phyloP scores from a whole-genome alignment of 2,329 filamentous ascomycete genomes.

The Dactylellina haptotyla region DNA sequence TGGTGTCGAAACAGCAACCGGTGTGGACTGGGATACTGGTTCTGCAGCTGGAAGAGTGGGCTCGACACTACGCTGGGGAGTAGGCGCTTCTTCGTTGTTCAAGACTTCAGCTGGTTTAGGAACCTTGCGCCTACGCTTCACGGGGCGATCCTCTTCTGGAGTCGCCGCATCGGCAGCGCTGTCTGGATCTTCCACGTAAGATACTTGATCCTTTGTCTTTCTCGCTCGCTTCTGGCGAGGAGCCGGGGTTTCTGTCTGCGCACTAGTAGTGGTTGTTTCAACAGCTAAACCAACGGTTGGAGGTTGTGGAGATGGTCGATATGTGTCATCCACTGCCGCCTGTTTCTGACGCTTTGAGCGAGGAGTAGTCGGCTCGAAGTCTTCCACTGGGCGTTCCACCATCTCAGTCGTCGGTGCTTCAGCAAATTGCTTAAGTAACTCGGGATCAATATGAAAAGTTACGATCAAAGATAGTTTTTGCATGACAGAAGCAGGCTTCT shows the following conservation, averaged over 20 bases:
- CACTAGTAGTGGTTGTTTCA: background rate
- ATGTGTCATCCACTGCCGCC: conserved; percentile 8
- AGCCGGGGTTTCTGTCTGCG: background rate
- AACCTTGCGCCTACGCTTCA: conserved; percentile 34
- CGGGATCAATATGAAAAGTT: conserved; percentile 14
- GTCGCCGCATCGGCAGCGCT: background rate
- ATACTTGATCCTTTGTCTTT: conserved; percentile 10
- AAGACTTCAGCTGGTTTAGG: conserved; percentile 12
- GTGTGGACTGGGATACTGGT: background rate
- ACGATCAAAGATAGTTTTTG: conserved; percentile 35
- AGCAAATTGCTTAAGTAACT: conserved; percentile 9
- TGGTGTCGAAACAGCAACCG: background rate
- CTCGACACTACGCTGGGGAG: conserved; percentile 1
- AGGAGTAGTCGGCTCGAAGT: conserved; percentile 9
- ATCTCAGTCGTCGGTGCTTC: background rate
- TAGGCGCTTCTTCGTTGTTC: conserved; percentile 10
- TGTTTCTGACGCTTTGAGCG: conserved; percentile 33
- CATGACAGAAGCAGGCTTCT: conserved; percentile 20
- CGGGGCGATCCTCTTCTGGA: conserved; percentile 38
- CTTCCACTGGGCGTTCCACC: conserved; percentile 14
- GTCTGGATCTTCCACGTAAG: conserved; percentile 12
- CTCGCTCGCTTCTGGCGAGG: conserved; percentile 41
- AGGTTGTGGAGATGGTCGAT: conserved; percentile 4
- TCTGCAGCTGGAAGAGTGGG: conserved; percentile 11
- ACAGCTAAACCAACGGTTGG: background rate